These are phyloP conservation scores for Geotrichum cucujoidarum DNA, from an alignment of 1,139 yeast species.

Conservation along the genomic window DNA sequence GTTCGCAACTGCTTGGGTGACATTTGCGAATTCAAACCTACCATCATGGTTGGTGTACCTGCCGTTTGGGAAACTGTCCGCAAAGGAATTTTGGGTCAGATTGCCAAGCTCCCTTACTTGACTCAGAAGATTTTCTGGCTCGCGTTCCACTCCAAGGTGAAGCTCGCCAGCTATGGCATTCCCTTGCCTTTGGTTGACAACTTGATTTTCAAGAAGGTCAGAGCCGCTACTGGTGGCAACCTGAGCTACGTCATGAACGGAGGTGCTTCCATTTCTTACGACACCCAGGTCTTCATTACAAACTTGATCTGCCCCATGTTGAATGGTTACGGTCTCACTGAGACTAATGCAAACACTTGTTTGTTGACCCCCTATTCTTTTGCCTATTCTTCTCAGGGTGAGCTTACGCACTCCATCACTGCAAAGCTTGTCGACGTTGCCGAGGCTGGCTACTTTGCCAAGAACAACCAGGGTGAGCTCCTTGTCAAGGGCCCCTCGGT, in stretches of 20 bases:
- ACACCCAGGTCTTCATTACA: slow-evolving; percentile 77
- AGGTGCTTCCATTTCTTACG: slow-evolving; percentile 84
- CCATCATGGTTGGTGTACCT: slow-evolving; percentile 98
- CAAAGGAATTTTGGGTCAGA: slow-evolving; percentile 81
- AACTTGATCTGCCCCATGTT: slow-evolving; percentile 82
- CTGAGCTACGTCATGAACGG: slow-evolving; percentile 75
- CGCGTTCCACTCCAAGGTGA: slow-evolving; percentile 68
- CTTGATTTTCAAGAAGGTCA: slow-evolving; percentile 77
- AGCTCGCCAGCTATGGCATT: slow-evolving; percentile 56
- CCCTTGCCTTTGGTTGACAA: slow-evolving; percentile 61
- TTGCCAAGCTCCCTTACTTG: slow-evolving; percentile 61
- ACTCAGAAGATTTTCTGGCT: slow-evolving; percentile 86
- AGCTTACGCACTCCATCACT: slow-evolving; percentile 75
- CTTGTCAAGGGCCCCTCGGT: slow-evolving; percentile 73
- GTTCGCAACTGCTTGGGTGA: slow-evolving; percentile 85
- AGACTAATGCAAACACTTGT: slow-evolving; percentile 85
- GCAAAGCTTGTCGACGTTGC: slow-evolving; percentile 86
- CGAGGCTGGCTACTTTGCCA: slow-evolving; percentile 89
- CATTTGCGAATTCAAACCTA: slow-evolving; percentile 80
- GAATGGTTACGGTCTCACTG: slow-evolving; percentile 95
- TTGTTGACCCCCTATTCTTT: slow-evolving; percentile 61
- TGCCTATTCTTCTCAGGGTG: slow-evolving; percentile 75
- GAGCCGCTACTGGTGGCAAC: slow-evolving; percentile 93
- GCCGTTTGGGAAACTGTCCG: slow-evolving; percentile 97
- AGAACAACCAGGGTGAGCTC: slow-evolving; percentile 90